Conservation (phyloP, 2,329 filamentous ascomycete genomes). For the Cladosporium oxysporum region DNA sequence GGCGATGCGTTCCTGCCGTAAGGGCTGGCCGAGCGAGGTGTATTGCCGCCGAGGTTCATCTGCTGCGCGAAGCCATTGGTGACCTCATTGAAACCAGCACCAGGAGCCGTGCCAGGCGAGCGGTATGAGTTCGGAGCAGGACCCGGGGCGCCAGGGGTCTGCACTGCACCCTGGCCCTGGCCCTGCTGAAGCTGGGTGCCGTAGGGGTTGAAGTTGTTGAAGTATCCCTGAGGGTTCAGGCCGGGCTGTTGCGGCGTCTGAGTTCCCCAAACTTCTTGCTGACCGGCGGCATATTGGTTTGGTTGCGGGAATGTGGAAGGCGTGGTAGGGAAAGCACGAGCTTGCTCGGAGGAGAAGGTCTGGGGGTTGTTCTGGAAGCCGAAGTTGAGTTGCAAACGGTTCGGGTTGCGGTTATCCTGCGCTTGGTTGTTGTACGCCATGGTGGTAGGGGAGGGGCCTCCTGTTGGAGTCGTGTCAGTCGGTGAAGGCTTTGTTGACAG, state of each 20-base stretch:
- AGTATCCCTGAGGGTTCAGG: conserved; percentile 50
- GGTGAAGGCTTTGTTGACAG: background rate
- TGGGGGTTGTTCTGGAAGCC: conserved; percentile 46
- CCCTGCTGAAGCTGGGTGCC: conserved; percentile 50
- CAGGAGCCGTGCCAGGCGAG: conserved; percentile 47
- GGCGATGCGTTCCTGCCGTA: conserved; percentile 71
- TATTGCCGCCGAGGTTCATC: conserved; percentile 77
- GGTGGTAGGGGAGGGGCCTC: conserved; percentile 1
- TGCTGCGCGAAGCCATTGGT: conserved; percentile 92
- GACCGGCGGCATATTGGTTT: conserved; percentile 60
- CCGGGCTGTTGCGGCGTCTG: conserved; percentile 43
- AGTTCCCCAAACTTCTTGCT: conserved; percentile 62
- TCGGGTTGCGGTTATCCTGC: conserved; percentile 38
- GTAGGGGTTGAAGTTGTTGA: conserved; percentile 49
- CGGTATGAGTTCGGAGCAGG: conserved; percentile 47
- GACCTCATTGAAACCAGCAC: conserved; percentile 67
- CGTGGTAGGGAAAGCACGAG: conserved; percentile 63
- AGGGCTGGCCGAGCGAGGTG: conserved; percentile 65
- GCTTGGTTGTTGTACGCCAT: conserved; percentile 27
- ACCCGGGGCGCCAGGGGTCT: conserved; percentile 45
- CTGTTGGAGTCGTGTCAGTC: conserved; percentile 8
- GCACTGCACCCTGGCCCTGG: conserved; percentile 35
- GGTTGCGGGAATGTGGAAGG: conserved; percentile 96
- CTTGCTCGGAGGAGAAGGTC: conserved; percentile 47
- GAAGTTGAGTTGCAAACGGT: conserved; percentile 56